Base-by-base conservation (phyloP, 2,329 filamentous ascomycete genomes). In the Talaromyces verruculosus region DNA sequence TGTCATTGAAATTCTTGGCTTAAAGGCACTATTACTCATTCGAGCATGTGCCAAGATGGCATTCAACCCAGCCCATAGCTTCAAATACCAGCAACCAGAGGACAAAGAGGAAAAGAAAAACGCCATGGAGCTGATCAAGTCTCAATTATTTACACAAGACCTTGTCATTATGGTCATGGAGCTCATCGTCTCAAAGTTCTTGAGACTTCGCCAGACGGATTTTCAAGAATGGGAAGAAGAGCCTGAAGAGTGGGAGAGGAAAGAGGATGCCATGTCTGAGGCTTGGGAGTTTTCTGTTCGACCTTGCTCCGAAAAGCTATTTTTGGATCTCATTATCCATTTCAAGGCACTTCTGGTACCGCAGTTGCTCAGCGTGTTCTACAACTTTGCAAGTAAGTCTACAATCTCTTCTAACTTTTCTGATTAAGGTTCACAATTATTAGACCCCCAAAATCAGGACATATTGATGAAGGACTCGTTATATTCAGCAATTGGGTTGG, bases 211-310 rank as follows among this genome's bases (percentile, higher is more conserved):
- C 39, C 87, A 90, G 67, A 88, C 88, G 61, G 95, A 99, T 77
- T 85, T 98, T 0, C 88, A 92, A 68, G 90, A 92, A 66, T 99
- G 95, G 95, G 90, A 96, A 74, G 90, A 96, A 73, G 93, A 97
- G 66, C 92, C 94, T 0, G 92, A 99, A 76, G 93, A 96, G 63
- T 99, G 95, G 93, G 94, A 97, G 77, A 89, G 91, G 69, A 88
- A 90, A 72, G 93, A 97, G 80, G 92, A 96, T 72, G 91, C 89
- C 67, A 87, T 91, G 67, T 89, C 91, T 41, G 91, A 92, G 71
- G 91, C 91, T 1, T 98, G 91, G 85, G 93, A 98, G 73, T 97
- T 93, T 81, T 91, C 94, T 66, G 89, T 98, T 63, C 88, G 94
- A 37, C 92, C 93, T 2, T 98, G 94, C 75, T 90, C 95, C 0